These are phyloP conservation scores for Botrytis aclada DNA, from an alignment of 2,329 filamentous ascomycete genomes.

Conservation along the genomic window DNA sequence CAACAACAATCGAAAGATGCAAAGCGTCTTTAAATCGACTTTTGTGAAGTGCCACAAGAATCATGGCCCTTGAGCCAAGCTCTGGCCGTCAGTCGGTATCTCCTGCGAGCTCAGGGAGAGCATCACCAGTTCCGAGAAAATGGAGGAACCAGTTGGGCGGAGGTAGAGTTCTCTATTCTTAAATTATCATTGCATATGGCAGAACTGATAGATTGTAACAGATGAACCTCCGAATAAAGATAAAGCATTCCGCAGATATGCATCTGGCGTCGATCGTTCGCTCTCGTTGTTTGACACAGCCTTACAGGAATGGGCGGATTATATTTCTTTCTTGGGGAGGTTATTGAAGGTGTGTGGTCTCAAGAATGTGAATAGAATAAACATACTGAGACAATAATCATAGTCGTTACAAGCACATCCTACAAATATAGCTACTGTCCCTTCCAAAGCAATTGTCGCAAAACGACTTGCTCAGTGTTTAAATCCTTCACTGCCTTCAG, in stretches of 20 bases:
- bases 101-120: slow-evolving; percentile 79
- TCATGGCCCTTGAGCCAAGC: slow-evolving; percentile 63
- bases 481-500: slow-evolving; percentile 87
- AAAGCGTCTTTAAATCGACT: slow-evolving; percentile 23
- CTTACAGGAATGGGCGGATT: slow-evolving; percentile 98
- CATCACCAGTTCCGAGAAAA: slow-evolving; percentile 71
- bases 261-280: slow-evolving; percentile 79
- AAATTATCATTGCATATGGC: neutral
- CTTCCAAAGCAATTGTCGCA: slow-evolving; percentile 77
- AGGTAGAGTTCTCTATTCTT: slow-evolving; percentile 51
- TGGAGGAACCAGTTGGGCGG: slow-evolving; percentile 74
- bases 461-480: slow-evolving; percentile 93
- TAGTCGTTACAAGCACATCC: slow-evolving; percentile 87
- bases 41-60: slow-evolving; percentile 34
- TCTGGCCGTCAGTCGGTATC: slow-evolving; percentile 60
- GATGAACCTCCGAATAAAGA: slow-evolving; percentile 58
- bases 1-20: slow-evolving; percentile 26
- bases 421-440: slow-evolving; percentile 66
- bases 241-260: slow-evolving; percentile 82
- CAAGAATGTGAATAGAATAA: slow-evolving; percentile 18
- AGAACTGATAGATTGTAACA: slow-evolving; percentile 32
- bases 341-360: slow-evolving; percentile 69
- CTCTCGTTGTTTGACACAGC: slow-evolving; percentile 88
- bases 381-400: slow-evolving; percentile 32
- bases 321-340: slow-evolving; percentile 92